Conservation (phyloP, 2,329 filamentous ascomycete species). For the Fusarium virguliforme region DNA sequence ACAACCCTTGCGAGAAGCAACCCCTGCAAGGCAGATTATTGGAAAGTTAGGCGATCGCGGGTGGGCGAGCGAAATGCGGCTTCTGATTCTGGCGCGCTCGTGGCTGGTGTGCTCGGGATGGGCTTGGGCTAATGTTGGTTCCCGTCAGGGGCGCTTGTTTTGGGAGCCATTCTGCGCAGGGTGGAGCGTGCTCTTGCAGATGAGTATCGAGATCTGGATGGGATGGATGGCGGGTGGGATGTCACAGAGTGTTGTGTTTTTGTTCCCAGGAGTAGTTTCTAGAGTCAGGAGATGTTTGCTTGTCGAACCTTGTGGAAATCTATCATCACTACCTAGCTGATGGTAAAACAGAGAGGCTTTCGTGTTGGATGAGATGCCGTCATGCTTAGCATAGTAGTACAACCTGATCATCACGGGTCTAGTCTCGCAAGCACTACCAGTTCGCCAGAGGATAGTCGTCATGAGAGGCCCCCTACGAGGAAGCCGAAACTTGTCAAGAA, state of each 20-base stretch:
- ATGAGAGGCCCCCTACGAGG: background rate
- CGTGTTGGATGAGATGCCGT: background rate
- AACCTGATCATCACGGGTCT: background rate
- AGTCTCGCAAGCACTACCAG: background rate
- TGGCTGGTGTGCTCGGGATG: conserved; percentile 35
- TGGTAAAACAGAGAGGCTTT: conserved; percentile 5
- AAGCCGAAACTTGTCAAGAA: background rate
- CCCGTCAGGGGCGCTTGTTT: conserved; percentile 5
- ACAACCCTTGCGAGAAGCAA: background rate
- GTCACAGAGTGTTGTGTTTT: background rate
- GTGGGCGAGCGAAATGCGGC: conserved; percentile 9
- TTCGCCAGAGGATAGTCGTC: background rate
- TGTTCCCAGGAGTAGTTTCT: background rate
- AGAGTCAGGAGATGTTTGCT: background rate
- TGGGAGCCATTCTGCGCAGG: background rate
- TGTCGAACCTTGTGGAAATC: background rate
- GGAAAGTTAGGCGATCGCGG: conserved; percentile 14
- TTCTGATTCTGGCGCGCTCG: conserved; percentile 11
- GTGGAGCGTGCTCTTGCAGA: background rate
- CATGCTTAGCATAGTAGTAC: background rate
- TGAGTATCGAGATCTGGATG: background rate
- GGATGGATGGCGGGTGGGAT: background rate
- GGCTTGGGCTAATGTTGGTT: conserved; percentile 21
- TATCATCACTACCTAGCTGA: background rate
- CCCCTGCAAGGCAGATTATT: conserved; percentile 9